phyloP scores from a whole-genome alignment of 1,284 basidiomycete species.

The Coniferiporia sulphurascens region DNA sequence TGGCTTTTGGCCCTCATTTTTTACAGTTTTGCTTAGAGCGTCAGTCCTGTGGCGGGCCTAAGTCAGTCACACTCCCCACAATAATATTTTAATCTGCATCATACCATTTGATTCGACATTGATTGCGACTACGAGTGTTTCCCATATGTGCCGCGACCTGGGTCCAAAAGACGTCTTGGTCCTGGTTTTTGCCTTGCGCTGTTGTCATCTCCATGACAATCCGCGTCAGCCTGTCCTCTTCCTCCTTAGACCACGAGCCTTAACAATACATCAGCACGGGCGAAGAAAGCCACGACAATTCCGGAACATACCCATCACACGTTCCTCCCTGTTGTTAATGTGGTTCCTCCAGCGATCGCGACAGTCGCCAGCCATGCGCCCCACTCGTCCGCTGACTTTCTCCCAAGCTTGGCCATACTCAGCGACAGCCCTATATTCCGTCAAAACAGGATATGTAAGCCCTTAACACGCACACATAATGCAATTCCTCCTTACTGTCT shows the following conservation, averaged over 20 bases:
- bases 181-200: conserved; percentile 60
- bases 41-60: conserved; percentile 52
- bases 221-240: conserved; percentile 63
- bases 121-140: conserved; percentile 65
- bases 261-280: not conserved
- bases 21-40: conserved; percentile 62
- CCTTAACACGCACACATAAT: conserved; percentile 7
- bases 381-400: conserved; percentile 61
- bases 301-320: conserved; percentile 42
- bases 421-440: conserved; percentile 52
- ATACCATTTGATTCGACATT: conserved; percentile 83
- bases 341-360: conserved; percentile 81
- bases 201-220: conserved; percentile 72
- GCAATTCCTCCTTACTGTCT: conserved; percentile 44
- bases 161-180: conserved; percentile 79
- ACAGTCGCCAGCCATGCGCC: conserved; percentile 73
- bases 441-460: conserved; percentile 1
- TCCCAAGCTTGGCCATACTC: conserved; percentile 77
- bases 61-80: not conserved
- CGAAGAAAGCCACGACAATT: not conserved
- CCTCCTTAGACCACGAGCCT: conserved; percentile 68
- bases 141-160: conserved; percentile 72
- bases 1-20: conserved; percentile 60
- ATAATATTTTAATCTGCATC: conserved; percentile 9
- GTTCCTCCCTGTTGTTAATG: conserved; percentile 54